These are phyloP conservation scores for Alternaria atra DNA, from an alignment of 2,329 filamentous ascomycete species.

Conservation along the genomic window DNA sequence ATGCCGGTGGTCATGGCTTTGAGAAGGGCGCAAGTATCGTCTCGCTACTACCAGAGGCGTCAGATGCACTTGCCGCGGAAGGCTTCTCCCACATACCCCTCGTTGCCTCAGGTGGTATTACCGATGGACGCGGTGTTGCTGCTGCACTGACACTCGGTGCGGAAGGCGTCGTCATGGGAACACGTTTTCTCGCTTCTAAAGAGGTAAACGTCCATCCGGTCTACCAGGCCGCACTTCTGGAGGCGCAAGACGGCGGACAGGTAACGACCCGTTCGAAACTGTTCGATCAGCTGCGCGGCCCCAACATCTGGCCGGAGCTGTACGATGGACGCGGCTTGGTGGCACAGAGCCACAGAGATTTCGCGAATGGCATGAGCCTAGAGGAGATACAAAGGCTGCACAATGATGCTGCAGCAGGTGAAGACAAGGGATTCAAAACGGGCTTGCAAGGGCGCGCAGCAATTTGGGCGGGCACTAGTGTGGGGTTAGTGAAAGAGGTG, in stretches of 20 bases:
- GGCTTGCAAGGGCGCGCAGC: slow-evolving; percentile 62
- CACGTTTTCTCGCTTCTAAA: slow-evolving; percentile 66
- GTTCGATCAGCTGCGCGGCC: slow-evolving; percentile 65
- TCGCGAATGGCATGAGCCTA: slow-evolving; percentile 49
- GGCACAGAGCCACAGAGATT: slow-evolving; percentile 61
- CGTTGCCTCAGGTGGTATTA: slow-evolving; percentile 68
- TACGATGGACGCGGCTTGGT: slow-evolving; percentile 67
- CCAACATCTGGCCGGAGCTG: slow-evolving; percentile 64
- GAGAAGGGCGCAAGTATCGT: slow-evolving; percentile 65
- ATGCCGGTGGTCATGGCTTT: slow-evolving; percentile 72
- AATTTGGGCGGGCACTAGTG: slow-evolving; percentile 67
- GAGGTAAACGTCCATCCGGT: slow-evolving; percentile 58
- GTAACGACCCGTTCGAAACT: slow-evolving; percentile 60
- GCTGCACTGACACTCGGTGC: slow-evolving; percentile 65
- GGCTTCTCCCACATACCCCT: slow-evolving; percentile 45
- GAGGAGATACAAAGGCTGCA: slow-evolving; percentile 55
- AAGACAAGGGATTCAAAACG: slow-evolving; percentile 61
- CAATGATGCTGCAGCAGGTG: slow-evolving; percentile 58
- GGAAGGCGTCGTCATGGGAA: slow-evolving; percentile 68
- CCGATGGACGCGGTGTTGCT: slow-evolving; percentile 66
- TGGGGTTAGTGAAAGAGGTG: slow-evolving; percentile 65
- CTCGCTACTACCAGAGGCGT: slow-evolving; percentile 66
- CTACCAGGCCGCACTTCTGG: slow-evolving; percentile 58
- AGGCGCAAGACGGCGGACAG: slow-evolving; percentile 60
- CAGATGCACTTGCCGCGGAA: slow-evolving; percentile 55